Percentiles rank a stretch among this genome's conserved stretches.
phyloP scores from a whole-genome alignment of 192 early-diverging fungal species.

The Rhizophagus prolifer region DNA sequence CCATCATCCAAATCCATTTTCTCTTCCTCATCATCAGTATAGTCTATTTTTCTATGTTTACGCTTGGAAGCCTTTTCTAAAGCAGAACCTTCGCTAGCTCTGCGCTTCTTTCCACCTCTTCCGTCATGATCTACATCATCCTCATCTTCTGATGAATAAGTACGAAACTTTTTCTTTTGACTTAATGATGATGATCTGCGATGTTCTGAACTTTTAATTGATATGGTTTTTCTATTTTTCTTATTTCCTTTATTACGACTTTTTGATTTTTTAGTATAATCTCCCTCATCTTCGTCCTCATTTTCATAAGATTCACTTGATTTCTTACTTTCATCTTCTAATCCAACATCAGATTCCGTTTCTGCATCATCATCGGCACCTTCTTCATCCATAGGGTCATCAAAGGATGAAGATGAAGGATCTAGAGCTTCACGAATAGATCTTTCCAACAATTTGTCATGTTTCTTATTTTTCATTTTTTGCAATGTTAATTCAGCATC shows the following conservation, averaged over 20 bases:
- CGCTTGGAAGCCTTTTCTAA: constrained; percentile 8
- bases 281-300: not conserved
- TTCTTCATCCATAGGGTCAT: constrained; percentile 12
- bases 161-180: not conserved
- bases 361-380: not conserved
- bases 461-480: constrained; percentile 22
- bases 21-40: constrained; percentile 23
- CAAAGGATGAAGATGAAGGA: constrained; percentile 14
- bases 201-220: not conserved
- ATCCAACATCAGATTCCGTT: not conserved
- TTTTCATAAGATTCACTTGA: constrained; percentile 13
- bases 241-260: not conserved
- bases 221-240: not conserved
- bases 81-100: not conserved
- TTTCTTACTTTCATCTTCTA: constrained; percentile 12
- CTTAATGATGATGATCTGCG: not conserved
- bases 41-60: constrained; percentile 20
- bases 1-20: constrained; percentile 18
- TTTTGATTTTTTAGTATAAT: constrained; percentile 10
- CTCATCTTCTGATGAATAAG: constrained; percentile 10
- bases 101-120: constrained; percentile 7
- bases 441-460: constrained; percentile 21
- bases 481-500: constrained; percentile 11
- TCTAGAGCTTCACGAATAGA: constrained; percentile 25
- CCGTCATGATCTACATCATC: not conserved